phyloP scores from a whole-genome alignment of 805 yeast species.

The Wickerhamomyces chaumierensis region DNA sequence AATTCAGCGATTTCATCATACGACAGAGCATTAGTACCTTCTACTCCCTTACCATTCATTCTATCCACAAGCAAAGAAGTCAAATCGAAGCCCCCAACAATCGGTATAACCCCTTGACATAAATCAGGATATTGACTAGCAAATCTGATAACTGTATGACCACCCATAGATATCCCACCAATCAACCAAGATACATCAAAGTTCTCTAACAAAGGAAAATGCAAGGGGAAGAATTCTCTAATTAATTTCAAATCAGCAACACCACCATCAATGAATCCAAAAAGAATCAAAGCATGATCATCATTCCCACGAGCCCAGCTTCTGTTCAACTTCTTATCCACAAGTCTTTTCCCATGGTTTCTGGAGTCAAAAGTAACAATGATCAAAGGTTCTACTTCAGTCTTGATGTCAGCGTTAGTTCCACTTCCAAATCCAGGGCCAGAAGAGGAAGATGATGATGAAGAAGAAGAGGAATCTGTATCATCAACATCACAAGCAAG shows the following conservation, averaged over 20 bases:
- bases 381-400: conserved; percentile 4
- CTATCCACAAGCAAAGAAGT: conserved; percentile 11
- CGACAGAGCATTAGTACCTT: background rate
- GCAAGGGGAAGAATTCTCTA: conserved; percentile 9
- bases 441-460: too few species aligned
- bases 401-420: background rate
- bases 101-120: conserved; percentile 12
- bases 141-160: conserved; percentile 11
- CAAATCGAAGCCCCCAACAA: conserved; percentile 15
- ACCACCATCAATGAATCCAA: conserved; percentile 11
- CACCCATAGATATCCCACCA: conserved; percentile 18
- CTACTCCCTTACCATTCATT: background rate
- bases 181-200: conserved; percentile 3
- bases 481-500: background rate
- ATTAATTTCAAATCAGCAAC: conserved; percentile 10
- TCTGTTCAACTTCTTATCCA: conserved; percentile 5
- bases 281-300: conserved; percentile 12
- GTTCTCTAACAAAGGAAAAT: conserved; percentile 3
- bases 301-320: conserved; percentile 10
- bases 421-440: background rate
- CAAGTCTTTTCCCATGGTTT: conserved; percentile 13
- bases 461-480: background rate
- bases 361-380: conserved; percentile 13
- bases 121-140: conserved; percentile 5
- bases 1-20: background rate